Evolutionary conservation across 78 protist species (phyloP), one percentile per base, ranked within the genome.

Genomic region (Dictyostelium firmibasis): DNA sequence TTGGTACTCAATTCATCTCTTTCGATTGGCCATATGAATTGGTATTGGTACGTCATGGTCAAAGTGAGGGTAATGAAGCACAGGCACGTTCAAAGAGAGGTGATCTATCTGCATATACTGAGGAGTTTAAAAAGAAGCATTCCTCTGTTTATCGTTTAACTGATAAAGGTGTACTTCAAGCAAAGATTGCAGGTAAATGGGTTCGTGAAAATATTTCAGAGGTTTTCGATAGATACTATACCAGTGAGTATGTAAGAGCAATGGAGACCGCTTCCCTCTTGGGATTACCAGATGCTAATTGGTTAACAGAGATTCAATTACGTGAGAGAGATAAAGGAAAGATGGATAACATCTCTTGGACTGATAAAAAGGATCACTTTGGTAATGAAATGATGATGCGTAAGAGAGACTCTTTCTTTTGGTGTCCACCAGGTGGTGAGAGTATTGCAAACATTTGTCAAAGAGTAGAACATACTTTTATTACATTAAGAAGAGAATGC

Each of bases 261-360:
- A 96, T 96, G 97, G 97, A 96, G 57, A 96, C 97, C 36, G 97
- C 97, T 6, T 10, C 94, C 11, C 25, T 86, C n/a, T 31, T 96
- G 27, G 96, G 76, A 78, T 31, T 96, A 11, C 76, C 83, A 29
- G 94, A 86, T 6, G 92, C 96, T 7, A 35, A 81, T 25, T 93
- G 97, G 97, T 67, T 89, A 29, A 94, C 96, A 16, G 97, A 92
- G 75, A 96, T 89, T 31, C 86, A 83, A 83, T 31, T 96, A 35
- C 78, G 97, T 44, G 97, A 96, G 62, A 23, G 97, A 20, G 97
- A 96, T 53, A 83, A 83, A 31, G 97, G 97, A 33, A 79, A 87
- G 36, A 87, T 96, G 84, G 97, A 96, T 81, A 85, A 86, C 6
- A 81, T 96, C 20, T 91, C 95, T 18, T 85, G 85, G 86, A 91